Evolutionary conservation across 1,284 basidiomycete genomes (phyloP).

Genomic region (Ceratobasidium sp.): DNA sequence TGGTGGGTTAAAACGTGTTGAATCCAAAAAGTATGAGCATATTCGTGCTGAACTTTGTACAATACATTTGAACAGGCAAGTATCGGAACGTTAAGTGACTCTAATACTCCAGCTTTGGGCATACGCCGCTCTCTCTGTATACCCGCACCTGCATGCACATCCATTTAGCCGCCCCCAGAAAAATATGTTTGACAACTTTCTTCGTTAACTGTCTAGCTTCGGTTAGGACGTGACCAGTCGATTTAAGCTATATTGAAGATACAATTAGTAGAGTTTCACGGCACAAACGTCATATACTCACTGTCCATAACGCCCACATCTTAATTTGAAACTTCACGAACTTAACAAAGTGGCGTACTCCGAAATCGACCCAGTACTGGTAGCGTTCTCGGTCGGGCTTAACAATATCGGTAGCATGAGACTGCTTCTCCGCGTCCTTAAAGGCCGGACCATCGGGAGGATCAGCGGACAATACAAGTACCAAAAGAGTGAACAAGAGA

Average conservation of each 20-base stretch:
- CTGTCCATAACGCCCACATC: not conserved
- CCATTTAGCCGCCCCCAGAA: not conserved
- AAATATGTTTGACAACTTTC: not conserved
- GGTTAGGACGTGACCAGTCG: too few species aligned
- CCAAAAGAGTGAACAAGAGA: not conserved
- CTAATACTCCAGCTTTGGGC: not conserved
- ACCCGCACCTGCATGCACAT: not conserved
- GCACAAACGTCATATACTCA: not conserved
- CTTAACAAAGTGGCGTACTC: constrained; percentile 1
- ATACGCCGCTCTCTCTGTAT: not conserved
- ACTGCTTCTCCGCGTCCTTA: not conserved
- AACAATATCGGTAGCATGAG: not conserved
- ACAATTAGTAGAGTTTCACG: too few species aligned
- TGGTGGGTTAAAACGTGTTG: too few species aligned
- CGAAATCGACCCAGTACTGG: not conserved
- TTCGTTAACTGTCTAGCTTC: too few species aligned
- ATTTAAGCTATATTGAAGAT: too few species aligned
- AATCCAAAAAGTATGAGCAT: too few species aligned
- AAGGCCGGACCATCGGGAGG: not conserved
- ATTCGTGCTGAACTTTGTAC: too few species aligned
- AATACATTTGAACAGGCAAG: too few species aligned
- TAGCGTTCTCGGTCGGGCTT: not conserved
- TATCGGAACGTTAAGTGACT: too few species aligned
- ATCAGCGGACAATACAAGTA: constrained; percentile 3
- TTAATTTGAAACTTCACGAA: not conserved